Evolutionary conservation across 495 filamentous ascomycete genomes (phyloP).

Genomic region (Daldinia loculata): DNA sequence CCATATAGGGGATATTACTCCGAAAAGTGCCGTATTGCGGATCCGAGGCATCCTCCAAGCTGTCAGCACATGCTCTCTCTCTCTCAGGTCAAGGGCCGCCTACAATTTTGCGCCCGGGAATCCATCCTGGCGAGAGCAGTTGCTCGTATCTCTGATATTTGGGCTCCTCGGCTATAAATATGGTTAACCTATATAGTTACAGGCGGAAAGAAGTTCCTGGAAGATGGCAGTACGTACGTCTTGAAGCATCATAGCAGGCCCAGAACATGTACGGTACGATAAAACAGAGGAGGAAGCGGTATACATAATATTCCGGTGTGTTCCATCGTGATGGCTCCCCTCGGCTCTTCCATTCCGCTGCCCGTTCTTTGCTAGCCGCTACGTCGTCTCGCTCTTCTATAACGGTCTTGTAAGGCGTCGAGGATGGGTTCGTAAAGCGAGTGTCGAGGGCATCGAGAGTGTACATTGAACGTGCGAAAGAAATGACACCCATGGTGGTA

Average conservation of each 20-base stretch:
- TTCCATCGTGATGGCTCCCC: slow-evolving; percentile 74
- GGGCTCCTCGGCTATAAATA: slow-evolving; percentile 74
- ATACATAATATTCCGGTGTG: slow-evolving; percentile 85
- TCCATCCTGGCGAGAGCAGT: slow-evolving; percentile 84
- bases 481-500: slow-evolving; percentile 49
- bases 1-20: slow-evolving; percentile 83
- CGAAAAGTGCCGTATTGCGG: slow-evolving; percentile 88
- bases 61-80: slow-evolving; percentile 6
- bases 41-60: slow-evolving; percentile 83
- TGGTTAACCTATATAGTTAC: slow-evolving; percentile 20
- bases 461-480: slow-evolving; percentile 68
- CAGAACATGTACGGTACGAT: slow-evolving; percentile 91
- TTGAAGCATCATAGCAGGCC: slow-evolving; percentile 83
- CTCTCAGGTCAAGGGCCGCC: slow-evolving; percentile 41
- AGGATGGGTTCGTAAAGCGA: slow-evolving; percentile 79
- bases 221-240: slow-evolving; percentile 63
- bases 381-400: slow-evolving; percentile 52
- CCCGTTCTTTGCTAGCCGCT: slow-evolving; percentile 42
- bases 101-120: slow-evolving; percentile 91
- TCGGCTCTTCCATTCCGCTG: slow-evolving; percentile 54
- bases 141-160: slow-evolving; percentile 77
- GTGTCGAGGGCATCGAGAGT: slow-evolving; percentile 93
- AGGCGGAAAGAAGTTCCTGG: background rate
- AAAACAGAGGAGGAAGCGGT: slow-evolving; percentile 74
- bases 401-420: slow-evolving; percentile 66